Percentiles rank a stretch among this genome's conserved stretches.
phyloP scores from a whole-genome alignment of 306 rosid species.

The Ormosia semicastrata region DNA sequence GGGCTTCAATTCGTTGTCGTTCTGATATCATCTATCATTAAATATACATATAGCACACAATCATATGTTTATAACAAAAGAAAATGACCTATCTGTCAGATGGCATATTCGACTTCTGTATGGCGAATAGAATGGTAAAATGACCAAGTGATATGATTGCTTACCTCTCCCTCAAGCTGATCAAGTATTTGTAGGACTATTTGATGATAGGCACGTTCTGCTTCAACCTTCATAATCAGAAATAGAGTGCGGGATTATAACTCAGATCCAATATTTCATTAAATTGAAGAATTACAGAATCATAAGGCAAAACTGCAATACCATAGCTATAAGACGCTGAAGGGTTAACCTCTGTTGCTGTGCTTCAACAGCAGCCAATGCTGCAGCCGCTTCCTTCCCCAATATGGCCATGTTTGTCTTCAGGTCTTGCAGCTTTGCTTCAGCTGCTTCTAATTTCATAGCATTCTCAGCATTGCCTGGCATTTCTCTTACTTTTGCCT shows the following conservation, averaged over 20 bases:
- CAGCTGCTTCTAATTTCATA: slow-evolving; percentile 87
- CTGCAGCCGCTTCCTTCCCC: slow-evolving; percentile 98
- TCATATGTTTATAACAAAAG: slow-evolving; percentile 22
- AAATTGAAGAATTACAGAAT: background rate
- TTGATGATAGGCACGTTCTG: slow-evolving; percentile 87
- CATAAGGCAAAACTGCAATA: slow-evolving; percentile 31
- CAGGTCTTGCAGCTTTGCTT: slow-evolving; percentile 79
- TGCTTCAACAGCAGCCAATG: slow-evolving; percentile 98
- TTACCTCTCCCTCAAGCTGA: slow-evolving; percentile 94
- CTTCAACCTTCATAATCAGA: slow-evolving; percentile 69
- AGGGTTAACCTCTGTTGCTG: slow-evolving; percentile 97
- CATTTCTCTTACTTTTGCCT: slow-evolving; percentile 77
- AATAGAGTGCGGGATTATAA: slow-evolving; percentile 14
- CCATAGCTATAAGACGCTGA: slow-evolving; percentile 95
- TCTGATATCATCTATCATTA: slow-evolving; percentile 78
- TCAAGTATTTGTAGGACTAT: slow-evolving; percentile 80
- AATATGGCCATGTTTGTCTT: slow-evolving; percentile 82
- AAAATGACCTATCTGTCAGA: background rate
- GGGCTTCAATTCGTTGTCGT: slow-evolving; percentile 89
- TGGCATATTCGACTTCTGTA: slow-evolving; percentile 12
- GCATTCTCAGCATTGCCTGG: slow-evolving; percentile 73
- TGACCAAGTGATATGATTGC: slow-evolving; percentile 7
- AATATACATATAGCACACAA: slow-evolving; percentile 20
- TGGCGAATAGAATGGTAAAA: slow-evolving; percentile 7
- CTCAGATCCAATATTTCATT: background rate